These are phyloP conservation scores for Didymella segeticola DNA, from an alignment of 2,329 filamentous ascomycete genomes.

Conservation along the genomic window DNA sequence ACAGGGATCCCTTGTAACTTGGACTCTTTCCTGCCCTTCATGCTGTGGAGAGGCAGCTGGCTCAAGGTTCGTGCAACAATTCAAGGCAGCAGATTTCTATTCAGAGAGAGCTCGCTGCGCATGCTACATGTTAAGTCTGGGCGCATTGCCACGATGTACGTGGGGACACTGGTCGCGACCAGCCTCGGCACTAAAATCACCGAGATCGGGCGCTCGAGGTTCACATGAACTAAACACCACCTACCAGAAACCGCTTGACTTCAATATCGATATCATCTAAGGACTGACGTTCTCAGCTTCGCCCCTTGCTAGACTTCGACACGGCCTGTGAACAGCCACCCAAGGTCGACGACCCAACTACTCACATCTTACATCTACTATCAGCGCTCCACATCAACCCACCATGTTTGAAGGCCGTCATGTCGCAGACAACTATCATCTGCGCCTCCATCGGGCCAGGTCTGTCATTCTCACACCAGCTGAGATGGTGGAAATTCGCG, in stretches of 20 bases:
- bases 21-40: not conserved
- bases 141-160: not conserved
- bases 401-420: constrained; percentile 56
- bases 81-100: not conserved
- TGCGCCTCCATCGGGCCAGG: constrained; percentile 82
- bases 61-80: not conserved
- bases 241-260: constrained; percentile 6
- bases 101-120: no score
- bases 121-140: not conserved
- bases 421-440: constrained; percentile 75
- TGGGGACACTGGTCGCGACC: constrained; percentile 3
- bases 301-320: not conserved
- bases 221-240: constrained; percentile 2
- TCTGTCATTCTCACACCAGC: constrained; percentile 81
- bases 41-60: not conserved
- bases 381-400: not conserved
- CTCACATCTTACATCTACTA: not conserved
- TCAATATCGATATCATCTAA: not conserved
- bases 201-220: constrained; percentile 12
- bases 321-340: not conserved
- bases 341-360: no score
- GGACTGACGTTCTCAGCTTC: not conserved
- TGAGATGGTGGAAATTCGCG: constrained; percentile 93
- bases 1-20: constrained; percentile 2
- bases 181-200: constrained; percentile 12